A percentile compares a stretch with the other conserved stretches of the same genome.
phyloP scores from a whole-genome alignment of 768 basidiomycete genomes.

The Tulasnella sp. region DNA sequence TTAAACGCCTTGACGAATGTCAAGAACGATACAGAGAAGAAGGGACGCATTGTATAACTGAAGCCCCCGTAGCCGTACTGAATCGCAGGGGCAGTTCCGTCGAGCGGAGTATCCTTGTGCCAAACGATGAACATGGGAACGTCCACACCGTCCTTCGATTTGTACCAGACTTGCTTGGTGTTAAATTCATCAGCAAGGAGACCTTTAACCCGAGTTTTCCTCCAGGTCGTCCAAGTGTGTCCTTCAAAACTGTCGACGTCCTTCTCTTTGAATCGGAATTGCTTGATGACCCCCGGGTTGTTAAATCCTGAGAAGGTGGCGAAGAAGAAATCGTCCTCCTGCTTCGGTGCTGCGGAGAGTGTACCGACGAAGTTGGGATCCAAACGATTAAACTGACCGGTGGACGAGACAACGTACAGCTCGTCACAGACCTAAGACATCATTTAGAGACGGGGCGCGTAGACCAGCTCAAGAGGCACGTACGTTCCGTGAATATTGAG shows the following conservation, averaged over 20 bases:
- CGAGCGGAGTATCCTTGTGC: constrained; percentile 67
- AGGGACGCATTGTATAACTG: constrained; percentile 67
- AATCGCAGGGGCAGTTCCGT: constrained; percentile 77
- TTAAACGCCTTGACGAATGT: constrained; percentile 75
- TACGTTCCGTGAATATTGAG: constrained; percentile 75
- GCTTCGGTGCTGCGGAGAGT: constrained; percentile 53
- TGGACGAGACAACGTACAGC: constrained; percentile 66
- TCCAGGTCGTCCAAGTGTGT: constrained; percentile 57
- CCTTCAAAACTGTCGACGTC: constrained; percentile 48
- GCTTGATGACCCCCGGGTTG: constrained; percentile 67
- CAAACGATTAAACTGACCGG: constrained; percentile 61
- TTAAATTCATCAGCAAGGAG: constrained; percentile 70
- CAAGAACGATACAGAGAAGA: constrained; percentile 70
- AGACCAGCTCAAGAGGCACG: constrained; percentile 38
- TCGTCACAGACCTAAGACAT: constrained; percentile 72
- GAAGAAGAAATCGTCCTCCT: constrained; percentile 65
- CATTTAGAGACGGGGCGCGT: neutral
- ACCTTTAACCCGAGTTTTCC: constrained; percentile 61
- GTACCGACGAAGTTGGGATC: constrained; percentile 71
- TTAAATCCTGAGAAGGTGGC: constrained; percentile 69
- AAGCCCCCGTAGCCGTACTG: constrained; percentile 93
- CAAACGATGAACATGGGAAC: constrained; percentile 86
- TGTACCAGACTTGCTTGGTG: constrained; percentile 76
- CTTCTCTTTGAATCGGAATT: constrained; percentile 57
- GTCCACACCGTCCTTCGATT: constrained; percentile 75